phyloP scores from a whole-genome alignment of 164 flowering plant species.

The Platanus orientalis region DNA sequence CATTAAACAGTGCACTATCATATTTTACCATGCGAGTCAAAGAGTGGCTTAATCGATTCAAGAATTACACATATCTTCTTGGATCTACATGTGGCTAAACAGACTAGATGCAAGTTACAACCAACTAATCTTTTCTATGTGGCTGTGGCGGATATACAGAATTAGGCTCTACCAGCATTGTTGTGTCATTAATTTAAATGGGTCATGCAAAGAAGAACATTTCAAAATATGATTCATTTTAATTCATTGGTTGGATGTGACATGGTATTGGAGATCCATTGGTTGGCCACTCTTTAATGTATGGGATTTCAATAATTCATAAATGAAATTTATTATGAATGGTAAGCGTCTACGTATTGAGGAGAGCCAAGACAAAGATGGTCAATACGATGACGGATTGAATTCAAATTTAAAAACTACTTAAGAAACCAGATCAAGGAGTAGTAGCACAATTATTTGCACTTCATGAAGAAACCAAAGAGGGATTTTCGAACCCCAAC shows the following conservation, averaged over 20 bases:
- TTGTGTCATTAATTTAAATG: neutral
- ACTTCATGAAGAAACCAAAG: neutral
- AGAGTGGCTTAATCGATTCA: neutral
- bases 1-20: neutral
- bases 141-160: neutral
- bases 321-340: neutral
- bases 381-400: neutral
- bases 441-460: neutral
- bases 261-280: neutral
- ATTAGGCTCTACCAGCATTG: neutral
- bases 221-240: neutral
- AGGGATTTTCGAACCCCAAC: neutral
- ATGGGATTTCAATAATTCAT: neutral
- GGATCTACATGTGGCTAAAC: neutral
- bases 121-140: neutral
- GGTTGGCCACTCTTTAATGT: neutral
- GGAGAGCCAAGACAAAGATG: neutral
- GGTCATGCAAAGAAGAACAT: neutral
- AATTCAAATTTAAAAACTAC: too few relatives aligned
- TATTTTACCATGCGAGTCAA: neutral
- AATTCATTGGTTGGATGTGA: neutral
- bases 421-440: neutral
- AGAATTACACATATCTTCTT: constrained; percentile 2
- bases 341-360: neutral
- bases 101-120: neutral